A percentile compares a stretch with the other conserved stretches of the same genome.
These are phyloP conservation scores for Sordaria brevicollis DNA, from an alignment of 495 filamentous ascomycete genomes.

Conservation along the genomic window DNA sequence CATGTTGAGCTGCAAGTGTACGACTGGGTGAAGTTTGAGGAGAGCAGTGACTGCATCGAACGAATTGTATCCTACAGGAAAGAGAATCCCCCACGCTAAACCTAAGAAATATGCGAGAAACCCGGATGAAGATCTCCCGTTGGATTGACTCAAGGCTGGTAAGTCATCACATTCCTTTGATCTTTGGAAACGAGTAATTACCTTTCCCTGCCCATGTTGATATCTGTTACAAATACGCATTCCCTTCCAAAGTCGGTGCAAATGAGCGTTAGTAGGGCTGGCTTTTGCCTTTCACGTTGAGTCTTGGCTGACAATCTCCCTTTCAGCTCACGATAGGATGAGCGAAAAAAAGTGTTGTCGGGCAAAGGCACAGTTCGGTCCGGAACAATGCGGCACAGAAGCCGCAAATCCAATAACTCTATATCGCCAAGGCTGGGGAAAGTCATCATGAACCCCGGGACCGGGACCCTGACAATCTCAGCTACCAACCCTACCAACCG, in stretches of 20 bases:
- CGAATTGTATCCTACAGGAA: background rate
- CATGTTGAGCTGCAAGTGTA: background rate
- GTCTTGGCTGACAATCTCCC: too few species aligned
- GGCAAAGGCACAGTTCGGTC: background rate
- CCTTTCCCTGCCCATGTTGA: background rate
- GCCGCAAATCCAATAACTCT: background rate
- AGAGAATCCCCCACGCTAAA: background rate
- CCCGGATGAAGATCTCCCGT: background rate
- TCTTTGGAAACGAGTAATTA: background rate
- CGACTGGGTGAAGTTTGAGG: background rate
- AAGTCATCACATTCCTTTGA: background rate
- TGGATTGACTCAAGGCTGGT: background rate
- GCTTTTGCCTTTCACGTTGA: background rate
- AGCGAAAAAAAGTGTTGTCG: background rate
- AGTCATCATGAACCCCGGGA: background rate
- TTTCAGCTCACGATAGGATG: background rate
- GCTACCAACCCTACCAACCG: background rate
- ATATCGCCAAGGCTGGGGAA: background rate
- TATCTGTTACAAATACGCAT: background rate
- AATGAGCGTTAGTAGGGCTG: background rate
- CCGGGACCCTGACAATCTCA: background rate
- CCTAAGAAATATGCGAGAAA: background rate
- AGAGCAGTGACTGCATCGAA: background rate
- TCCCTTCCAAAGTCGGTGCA: background rate
- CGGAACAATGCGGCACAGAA: background rate